Conservation (phyloP, 805 yeast genomes). For the Yamadazyma endophytica region DNA sequence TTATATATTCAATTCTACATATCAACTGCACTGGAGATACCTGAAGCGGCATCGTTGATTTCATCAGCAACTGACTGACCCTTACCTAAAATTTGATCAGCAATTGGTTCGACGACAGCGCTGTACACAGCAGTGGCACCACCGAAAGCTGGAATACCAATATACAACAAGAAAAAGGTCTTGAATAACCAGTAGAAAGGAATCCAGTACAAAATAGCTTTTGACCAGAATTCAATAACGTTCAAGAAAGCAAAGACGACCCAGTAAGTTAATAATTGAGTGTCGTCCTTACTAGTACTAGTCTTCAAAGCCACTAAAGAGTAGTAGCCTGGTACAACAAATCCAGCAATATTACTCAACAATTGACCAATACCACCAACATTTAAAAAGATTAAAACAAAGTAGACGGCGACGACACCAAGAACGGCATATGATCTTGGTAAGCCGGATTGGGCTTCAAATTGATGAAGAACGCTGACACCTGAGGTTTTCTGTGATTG, state of each 20-base stretch:
- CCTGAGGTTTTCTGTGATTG: slow-evolving; percentile 27
- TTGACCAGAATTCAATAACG: slow-evolving; percentile 94
- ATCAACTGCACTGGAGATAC: slow-evolving; percentile 28
- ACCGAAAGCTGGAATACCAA: slow-evolving; percentile 81
- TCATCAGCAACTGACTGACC: slow-evolving; percentile 31
- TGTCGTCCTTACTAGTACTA: slow-evolving; percentile 66
- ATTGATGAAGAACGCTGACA: slow-evolving; percentile 26
- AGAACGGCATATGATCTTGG: slow-evolving; percentile 87
- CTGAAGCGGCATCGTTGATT: slow-evolving; percentile 47
- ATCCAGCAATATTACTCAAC: slow-evolving; percentile 87
- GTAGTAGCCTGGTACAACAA: slow-evolving; percentile 84
- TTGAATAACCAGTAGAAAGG: slow-evolving; percentile 96
- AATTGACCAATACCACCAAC: slow-evolving; percentile 94
- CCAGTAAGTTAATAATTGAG: slow-evolving; percentile 92
- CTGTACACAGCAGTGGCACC: slow-evolving; percentile 79
- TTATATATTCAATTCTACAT: too few species aligned
- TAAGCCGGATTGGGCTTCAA: slow-evolving; percentile 42
- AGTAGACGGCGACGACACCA: slow-evolving; percentile 61
- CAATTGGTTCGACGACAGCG: slow-evolving; percentile 62
- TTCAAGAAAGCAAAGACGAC: slow-evolving; percentile 93
- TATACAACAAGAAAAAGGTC: slow-evolving; percentile 80
- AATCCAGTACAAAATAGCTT: slow-evolving; percentile 87
- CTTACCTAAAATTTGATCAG: slow-evolving; percentile 36
- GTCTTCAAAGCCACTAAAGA: slow-evolving; percentile 84
- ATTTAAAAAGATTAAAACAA: slow-evolving; percentile 78